Conservation (phyloP, 441 rosid species). For the Breynia disticha region DNA sequence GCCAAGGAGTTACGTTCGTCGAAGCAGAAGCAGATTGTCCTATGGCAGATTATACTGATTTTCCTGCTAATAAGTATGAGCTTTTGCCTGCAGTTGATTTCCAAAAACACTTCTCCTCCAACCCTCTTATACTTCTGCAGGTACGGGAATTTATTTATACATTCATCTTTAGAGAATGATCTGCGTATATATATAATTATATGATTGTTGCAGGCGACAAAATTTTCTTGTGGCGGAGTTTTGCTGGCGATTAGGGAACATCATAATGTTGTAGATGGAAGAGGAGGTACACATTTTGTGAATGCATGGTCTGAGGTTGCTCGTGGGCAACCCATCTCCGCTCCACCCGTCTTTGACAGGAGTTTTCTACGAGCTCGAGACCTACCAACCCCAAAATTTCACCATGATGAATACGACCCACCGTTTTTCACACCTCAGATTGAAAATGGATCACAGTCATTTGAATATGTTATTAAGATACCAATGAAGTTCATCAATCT, state of each 20-base stretch:
- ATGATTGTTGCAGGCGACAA: too few relatives aligned
- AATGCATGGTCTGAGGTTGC: constrained; percentile 14
- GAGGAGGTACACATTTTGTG: constrained; percentile 2
- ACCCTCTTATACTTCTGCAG: constrained; percentile 7
- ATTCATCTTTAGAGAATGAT: too few relatives aligned
- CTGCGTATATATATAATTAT: too few relatives aligned
- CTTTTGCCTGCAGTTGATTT: constrained; percentile 2
- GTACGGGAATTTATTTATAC: too few relatives aligned
- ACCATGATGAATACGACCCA: constrained; percentile 12
- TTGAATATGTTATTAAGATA: constrained; percentile 6
- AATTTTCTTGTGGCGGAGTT: constrained; percentile 11
- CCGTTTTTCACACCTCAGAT: neutral
- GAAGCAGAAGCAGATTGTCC: constrained; percentile 5
- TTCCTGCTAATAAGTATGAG: neutral
- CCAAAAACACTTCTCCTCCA: neutral
- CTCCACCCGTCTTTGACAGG: constrained; percentile 2
- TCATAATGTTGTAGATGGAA: constrained; percentile 9
- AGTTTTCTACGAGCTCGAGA: neutral
- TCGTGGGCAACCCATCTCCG: constrained; percentile 1
- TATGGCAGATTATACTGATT: neutral
- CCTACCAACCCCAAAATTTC: constrained; percentile 1
- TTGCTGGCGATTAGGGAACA: constrained; percentile 9
- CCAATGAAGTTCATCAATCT: constrained; percentile 10
- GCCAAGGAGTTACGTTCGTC: neutral
- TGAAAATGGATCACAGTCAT: neutral